Conservation (phyloP, 176 grass and related monocot genomes). For the Triticum monococcum region DNA sequence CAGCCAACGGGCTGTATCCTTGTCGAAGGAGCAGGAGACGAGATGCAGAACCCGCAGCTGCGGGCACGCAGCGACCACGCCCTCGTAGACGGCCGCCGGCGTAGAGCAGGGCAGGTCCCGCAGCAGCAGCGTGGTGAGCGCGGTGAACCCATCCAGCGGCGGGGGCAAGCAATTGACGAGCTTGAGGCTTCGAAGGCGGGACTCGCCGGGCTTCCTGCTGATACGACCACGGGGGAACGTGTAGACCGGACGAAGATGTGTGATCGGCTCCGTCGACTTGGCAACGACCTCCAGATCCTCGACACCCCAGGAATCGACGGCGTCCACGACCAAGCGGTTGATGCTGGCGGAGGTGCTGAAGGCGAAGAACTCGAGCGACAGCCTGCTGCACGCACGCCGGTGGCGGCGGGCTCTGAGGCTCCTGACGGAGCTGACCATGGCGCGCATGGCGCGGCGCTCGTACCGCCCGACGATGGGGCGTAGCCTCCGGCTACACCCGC, state of each 20-base stretch:
- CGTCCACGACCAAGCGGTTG: not conserved
- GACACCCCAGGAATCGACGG: conserved; percentile 3
- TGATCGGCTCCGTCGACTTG: not conserved
- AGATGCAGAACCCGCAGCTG: conserved; percentile 20
- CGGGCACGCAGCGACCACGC: not conserved
- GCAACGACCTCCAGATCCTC: conserved; percentile 14
- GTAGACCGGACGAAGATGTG: not conserved
- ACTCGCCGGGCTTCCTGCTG: not conserved
- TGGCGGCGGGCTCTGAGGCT: not conserved
- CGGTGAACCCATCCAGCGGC: not conserved
- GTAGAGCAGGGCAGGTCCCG: not conserved
- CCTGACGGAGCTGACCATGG: not conserved
- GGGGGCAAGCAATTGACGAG: not conserved
- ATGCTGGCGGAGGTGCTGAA: not conserved
- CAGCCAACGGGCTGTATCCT: not conserved
- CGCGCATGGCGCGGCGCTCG: conserved; percentile 21
- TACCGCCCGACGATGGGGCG: not conserved
- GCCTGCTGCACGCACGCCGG: not conserved
- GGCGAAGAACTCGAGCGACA: not conserved
- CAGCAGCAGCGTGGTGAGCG: not conserved
- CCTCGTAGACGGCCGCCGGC: not conserved
- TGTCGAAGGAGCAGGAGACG: not conserved
- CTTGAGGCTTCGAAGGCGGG: conserved; percentile 12
- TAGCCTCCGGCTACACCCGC: not conserved
- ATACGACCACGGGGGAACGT: conserved; percentile 5